Conservation (phyloP, 2,329 filamentous ascomycete species). For the Blastomyces parvus region DNA sequence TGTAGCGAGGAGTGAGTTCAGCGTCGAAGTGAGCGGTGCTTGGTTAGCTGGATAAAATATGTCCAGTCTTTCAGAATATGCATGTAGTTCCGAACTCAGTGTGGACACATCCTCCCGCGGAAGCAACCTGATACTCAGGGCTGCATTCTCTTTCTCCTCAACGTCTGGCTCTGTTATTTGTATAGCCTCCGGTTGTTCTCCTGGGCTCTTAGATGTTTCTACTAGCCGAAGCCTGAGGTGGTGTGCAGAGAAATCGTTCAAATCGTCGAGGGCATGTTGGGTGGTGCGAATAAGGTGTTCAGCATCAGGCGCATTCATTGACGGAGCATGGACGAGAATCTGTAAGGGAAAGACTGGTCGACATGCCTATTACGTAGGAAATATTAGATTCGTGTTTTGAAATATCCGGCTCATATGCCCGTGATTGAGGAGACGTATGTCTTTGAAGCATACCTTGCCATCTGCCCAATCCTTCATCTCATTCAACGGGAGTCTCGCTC, state of each 20-base stretch:
- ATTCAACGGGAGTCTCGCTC: slow-evolving; percentile 70
- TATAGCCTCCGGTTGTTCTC: slow-evolving; percentile 3
- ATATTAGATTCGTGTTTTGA: slow-evolving; percentile 10
- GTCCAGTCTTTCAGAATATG: slow-evolving; percentile 62
- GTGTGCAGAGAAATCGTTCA: slow-evolving; percentile 77
- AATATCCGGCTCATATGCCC: neutral
- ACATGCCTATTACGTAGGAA: slow-evolving; percentile 54
- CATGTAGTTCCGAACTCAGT: slow-evolving; percentile 54
- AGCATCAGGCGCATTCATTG: slow-evolving; percentile 56
- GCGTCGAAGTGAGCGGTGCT: slow-evolving; percentile 56
- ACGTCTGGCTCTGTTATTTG: slow-evolving; percentile 9
- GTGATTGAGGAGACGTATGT: neutral
- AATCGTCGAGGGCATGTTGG: slow-evolving; percentile 74
- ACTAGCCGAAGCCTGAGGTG: slow-evolving; percentile 64
- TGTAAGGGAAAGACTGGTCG: slow-evolving; percentile 78
- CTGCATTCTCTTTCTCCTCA: slow-evolving; percentile 31
- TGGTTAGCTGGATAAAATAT: slow-evolving; percentile 65
- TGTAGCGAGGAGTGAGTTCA: slow-evolving; percentile 62
- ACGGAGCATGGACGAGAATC: slow-evolving; percentile 64
- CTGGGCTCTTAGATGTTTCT: slow-evolving; percentile 25
- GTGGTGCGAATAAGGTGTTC: slow-evolving; percentile 68
- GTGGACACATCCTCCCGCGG: slow-evolving; percentile 41
- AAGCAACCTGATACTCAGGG: slow-evolving; percentile 61
- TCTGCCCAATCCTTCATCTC: slow-evolving; percentile 89
- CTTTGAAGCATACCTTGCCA: slow-evolving; percentile 56